Percentiles rank a stretch among this genome's conserved stretches.
Conservation (phyloP, 208 protist species). For the Crithidia acanthocephali region DNA sequence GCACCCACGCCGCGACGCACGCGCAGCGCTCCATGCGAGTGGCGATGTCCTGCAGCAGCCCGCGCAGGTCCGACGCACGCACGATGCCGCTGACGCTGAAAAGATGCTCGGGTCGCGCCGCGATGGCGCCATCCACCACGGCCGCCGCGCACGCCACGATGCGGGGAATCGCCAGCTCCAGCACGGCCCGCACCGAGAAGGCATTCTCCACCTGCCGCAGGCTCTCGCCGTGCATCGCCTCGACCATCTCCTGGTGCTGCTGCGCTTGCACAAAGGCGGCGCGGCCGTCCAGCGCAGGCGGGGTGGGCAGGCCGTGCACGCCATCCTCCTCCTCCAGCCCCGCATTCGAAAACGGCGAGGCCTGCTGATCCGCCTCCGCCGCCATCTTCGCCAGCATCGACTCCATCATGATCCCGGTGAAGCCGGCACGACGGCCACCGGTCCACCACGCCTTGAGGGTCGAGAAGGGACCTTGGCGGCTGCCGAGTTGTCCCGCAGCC, state of each 20-base stretch:
- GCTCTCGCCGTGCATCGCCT: constrained; percentile 31
- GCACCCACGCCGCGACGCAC: constrained; percentile 49
- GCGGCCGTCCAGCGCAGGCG: constrained; percentile 28
- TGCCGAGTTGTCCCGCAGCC: constrained; percentile 24
- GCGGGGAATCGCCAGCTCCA: constrained; percentile 47
- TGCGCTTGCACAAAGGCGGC: constrained; percentile 33
- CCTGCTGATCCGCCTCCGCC: constrained; percentile 44
- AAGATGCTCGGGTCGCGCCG: constrained; percentile 29
- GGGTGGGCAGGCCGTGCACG: background rate
- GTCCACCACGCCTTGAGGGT: constrained; percentile 70
- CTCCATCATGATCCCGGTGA: constrained; percentile 64
- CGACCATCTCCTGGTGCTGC: constrained; percentile 32
- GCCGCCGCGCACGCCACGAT: constrained; percentile 42
- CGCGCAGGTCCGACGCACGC: constrained; percentile 35
- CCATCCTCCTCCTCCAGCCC: constrained; percentile 45
- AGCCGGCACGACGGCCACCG: constrained; percentile 48
- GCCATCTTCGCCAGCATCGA: constrained; percentile 44
- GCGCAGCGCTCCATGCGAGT: constrained; percentile 48
- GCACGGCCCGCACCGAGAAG: constrained; percentile 59
- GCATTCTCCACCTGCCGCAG: constrained; percentile 30
- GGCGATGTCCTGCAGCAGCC: constrained; percentile 44
- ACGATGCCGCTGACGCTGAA: constrained; percentile 59
- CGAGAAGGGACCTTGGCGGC: constrained; percentile 32
- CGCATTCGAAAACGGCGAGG: constrained; percentile 50
- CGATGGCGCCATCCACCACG: constrained; percentile 44